A percentile compares a stretch with the other conserved stretches of the same genome.
Evolutionary conservation across 345 rosid genomes (phyloP).

Genomic region (Salix dunnii): DNA sequence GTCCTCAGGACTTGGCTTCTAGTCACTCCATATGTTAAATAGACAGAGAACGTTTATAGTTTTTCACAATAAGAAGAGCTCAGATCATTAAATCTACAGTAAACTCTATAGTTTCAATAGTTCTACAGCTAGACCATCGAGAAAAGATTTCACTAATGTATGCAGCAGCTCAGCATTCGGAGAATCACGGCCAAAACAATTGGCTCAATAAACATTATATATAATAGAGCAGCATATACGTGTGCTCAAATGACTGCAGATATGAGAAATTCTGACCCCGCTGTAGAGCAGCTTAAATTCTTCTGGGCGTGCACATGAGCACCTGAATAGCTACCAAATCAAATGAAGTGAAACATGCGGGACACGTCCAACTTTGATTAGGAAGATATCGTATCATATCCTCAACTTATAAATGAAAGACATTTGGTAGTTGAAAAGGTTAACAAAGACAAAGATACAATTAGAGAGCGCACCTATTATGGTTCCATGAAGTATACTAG

Average conservation of each 20-base stretch:
- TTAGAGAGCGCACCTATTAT: constrained; percentile 55
- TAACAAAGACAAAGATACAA: neutral
- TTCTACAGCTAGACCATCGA: neutral
- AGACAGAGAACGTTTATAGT: neutral
- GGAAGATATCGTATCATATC: neutral
- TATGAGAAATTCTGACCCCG: too few species aligned
- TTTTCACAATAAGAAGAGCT: neutral
- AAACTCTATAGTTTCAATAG: neutral
- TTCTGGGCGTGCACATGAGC: too few species aligned
- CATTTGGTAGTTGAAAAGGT: neutral
- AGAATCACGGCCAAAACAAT: too few species aligned
- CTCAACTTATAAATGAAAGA: neutral
- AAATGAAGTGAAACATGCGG: too few species aligned
- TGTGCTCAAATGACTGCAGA: too few species aligned
- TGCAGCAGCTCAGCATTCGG: too few species aligned
- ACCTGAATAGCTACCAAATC: too few species aligned
- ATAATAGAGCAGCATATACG: too few species aligned
- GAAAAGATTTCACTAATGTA: neutral
- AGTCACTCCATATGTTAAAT: neutral
- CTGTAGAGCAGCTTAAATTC: too few species aligned
- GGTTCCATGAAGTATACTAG: constrained; percentile 76
- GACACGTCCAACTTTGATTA: too few species aligned
- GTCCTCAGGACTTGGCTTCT: neutral
- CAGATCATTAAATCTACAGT: neutral
- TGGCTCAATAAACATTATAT: too few species aligned